Evolutionary conservation across 108 stramenopile genomes (phyloP), one percentile per base, ranked within the genome.

Genomic region (Schizochytrium sp.): DNA sequence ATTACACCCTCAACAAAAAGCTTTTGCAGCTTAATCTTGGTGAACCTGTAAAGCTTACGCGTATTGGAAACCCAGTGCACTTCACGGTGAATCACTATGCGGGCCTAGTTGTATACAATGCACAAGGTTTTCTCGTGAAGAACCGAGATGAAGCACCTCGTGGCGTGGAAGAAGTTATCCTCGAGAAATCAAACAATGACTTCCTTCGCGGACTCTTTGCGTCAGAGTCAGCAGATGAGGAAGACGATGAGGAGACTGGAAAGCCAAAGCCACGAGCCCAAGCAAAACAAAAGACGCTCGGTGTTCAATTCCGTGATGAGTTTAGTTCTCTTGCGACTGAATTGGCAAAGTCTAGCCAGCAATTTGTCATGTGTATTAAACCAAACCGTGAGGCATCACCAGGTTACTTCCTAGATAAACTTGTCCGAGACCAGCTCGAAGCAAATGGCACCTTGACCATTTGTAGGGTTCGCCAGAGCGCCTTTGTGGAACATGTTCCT

Each of bases 381-480:
- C 92, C 92, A 41, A 93, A 93, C 88, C 87, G 40, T 12, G 72
- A 88, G 56, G 56, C 72, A 4, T 4, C 47, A 28, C 60, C 88
- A 3, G 56, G 49, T 40, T 55, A 15, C 15, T 88, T 92, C 69
- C 4, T 4, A 8, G 57, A 47, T 7, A 17, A 61, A 4, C 83
- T 57, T 40, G 89, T 90, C 57, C 61, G 61, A 8, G 92, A 91
- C 83, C 93, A 94, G 91, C 92, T 94, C 56, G 64, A 92, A 45
- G 92, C 91, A 89, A 88, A 91, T 45, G 94, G 94, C 49, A 93
- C 94, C 46, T 87, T 95, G 55, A 94, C 94, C 72, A 94, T 93
- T 45, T 94, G 94, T 13, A 89, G 93, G 7, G 94, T 95, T 17
- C 93, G 93, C 38, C 87, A 94, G 38, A 87, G 89, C 12, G 94